Evolutionary conservation across 2,329 filamentous ascomycete species (phyloP).

Genomic region (Exophiala spinifera): DNA sequence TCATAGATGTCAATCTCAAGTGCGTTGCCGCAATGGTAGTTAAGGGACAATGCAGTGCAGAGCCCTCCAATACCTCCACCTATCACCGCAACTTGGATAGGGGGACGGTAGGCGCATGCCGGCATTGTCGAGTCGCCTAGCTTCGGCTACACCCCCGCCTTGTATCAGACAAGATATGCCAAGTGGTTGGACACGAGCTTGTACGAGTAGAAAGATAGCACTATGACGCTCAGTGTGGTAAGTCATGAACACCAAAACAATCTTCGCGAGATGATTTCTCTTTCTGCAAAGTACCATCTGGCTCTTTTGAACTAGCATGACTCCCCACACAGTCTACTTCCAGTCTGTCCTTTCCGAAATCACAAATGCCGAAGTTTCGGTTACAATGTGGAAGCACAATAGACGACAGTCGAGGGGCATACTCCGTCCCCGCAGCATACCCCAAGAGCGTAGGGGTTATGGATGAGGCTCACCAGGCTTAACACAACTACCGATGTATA

Average conservation of each 20-base stretch:
- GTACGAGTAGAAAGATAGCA: too few species aligned
- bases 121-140: slow-evolving; percentile 1
- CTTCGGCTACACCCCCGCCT: background rate
- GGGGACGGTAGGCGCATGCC: slow-evolving; percentile 5
- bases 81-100: slow-evolving; percentile 36
- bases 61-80: slow-evolving; percentile 43
- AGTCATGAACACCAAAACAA: background rate
- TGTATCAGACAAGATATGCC: background rate
- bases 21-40: slow-evolving; percentile 31
- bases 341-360: too few species aligned
- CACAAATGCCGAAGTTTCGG: too few species aligned
- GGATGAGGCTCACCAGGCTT: background rate
- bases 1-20: slow-evolving; percentile 32
- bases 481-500: background rate
- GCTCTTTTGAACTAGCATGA: too few species aligned
- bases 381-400: too few species aligned
- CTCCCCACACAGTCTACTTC: too few species aligned
- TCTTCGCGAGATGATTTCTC: background rate
- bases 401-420: too few species aligned
- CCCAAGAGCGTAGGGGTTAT: background rate
- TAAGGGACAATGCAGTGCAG: slow-evolving; percentile 37
- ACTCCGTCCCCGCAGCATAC: background rate
- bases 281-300: background rate
- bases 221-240: too few species aligned
- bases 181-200: too few species aligned